These are phyloP conservation scores for Camellia granthamiana DNA, from an alignment of 148 eudicot genomes.

Conservation along the genomic window DNA sequence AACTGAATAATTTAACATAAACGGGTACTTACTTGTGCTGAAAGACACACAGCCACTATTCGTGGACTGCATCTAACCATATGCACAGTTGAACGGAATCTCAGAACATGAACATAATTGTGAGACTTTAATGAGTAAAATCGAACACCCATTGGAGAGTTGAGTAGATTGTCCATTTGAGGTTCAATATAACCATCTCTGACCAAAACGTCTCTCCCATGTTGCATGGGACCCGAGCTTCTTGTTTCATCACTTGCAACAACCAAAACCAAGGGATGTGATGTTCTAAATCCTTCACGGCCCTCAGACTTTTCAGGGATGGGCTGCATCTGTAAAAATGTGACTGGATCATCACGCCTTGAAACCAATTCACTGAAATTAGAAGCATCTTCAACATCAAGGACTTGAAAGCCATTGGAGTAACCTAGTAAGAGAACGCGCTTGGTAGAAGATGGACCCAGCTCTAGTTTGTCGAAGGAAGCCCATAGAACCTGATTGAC, in stretches of 20 bases:
- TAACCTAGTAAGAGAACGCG: conserved; percentile 86
- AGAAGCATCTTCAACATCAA: conserved; percentile 92
- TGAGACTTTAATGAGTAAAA: conserved; percentile 88
- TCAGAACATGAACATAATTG: conserved; percentile 75
- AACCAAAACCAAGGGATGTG: conserved; percentile 85
- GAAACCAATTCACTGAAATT: conserved; percentile 81
- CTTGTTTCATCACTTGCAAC: conserved; percentile 84
- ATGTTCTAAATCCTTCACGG: conserved; percentile 53
- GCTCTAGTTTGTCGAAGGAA: conserved; percentile 88
- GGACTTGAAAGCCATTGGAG: conserved; percentile 86
- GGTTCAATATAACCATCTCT: conserved; percentile 57
- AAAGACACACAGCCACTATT: conserved; percentile 88
- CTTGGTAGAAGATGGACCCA: conserved; percentile 51
- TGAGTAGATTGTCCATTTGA: conserved; percentile 42
- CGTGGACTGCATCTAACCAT: conserved; percentile 91
- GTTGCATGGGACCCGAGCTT: conserved; percentile 42
- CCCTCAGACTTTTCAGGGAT: conserved; percentile 52
- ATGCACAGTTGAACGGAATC: conserved; percentile 76
- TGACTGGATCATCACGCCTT: conserved; percentile 84
- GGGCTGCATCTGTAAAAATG: conserved; percentile 89
- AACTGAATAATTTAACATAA: background rate
- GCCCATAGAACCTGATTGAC: conserved; percentile 82
- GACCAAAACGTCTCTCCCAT: conserved; percentile 49
- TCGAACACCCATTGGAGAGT: conserved; percentile 80
- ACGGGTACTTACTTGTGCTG: conserved; percentile 67